phyloP scores from a whole-genome alignment of 192 early-diverging fungal species.

The Bifiguratus adelaidae region DNA sequence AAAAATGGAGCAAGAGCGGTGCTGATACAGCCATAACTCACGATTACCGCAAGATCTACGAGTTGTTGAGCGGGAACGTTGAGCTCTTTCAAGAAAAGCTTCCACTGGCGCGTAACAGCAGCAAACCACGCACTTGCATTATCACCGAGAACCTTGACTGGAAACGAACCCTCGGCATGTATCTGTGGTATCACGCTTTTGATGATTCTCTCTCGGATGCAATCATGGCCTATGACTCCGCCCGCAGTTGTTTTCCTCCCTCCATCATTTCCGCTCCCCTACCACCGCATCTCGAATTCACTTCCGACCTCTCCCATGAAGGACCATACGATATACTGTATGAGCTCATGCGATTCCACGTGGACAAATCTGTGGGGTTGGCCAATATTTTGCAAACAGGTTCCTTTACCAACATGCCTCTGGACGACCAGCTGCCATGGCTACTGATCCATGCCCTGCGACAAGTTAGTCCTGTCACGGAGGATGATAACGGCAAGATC shows the following conservation, averaged over 20 bases:
- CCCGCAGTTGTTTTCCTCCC: slow-evolving; percentile 4
- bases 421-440: slow-evolving; percentile 64
- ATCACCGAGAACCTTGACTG: slow-evolving; percentile 47
- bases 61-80: slow-evolving; percentile 41
- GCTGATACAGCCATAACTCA: neutral
- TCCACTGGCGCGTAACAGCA: neutral
- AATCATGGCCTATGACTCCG: slow-evolving; percentile 14
- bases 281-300: slow-evolving; percentile 18
- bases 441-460: slow-evolving; percentile 39
- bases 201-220: slow-evolving; percentile 20
- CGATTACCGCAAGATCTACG: slow-evolving; percentile 41
- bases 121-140: neutral
- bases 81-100: slow-evolving; percentile 10
- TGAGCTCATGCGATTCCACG: slow-evolving; percentile 60
- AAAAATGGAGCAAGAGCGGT: slow-evolving; percentile 14
- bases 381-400: slow-evolving; percentile 49
- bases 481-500: slow-evolving; percentile 26
- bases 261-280: slow-evolving; percentile 19
- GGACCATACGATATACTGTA: slow-evolving; percentile 46
- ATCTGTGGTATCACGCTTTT: slow-evolving; percentile 46
- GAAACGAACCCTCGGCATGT: slow-evolving; percentile 48
- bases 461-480: slow-evolving; percentile 25
- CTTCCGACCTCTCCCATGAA: neutral
- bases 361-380: slow-evolving; percentile 31
- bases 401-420: slow-evolving; percentile 37